Evolutionary conservation across 805 yeast species (phyloP).

Genomic region (Isabelozyma pseudorhagii): DNA sequence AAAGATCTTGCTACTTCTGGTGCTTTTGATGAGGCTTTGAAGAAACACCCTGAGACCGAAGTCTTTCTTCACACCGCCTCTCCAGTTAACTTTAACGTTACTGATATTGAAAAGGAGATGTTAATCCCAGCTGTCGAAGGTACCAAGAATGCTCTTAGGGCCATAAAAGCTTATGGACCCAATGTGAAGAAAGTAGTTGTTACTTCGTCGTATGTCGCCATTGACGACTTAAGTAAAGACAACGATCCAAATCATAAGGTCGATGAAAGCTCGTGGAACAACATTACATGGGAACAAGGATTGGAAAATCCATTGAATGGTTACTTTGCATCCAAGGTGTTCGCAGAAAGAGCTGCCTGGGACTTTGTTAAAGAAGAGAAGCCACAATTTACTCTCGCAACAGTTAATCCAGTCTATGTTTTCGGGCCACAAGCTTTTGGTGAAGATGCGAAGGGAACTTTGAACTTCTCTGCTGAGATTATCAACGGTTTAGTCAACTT

Average conservation of each 20-base stretch:
- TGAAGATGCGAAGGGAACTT: constrained; percentile 20
- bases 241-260: not conserved
- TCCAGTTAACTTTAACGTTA: constrained; percentile 13
- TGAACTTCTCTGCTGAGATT: constrained; percentile 26
- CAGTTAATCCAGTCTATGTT: constrained; percentile 35
- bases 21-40: constrained; percentile 19
- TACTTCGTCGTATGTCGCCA: constrained; percentile 6
- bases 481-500: constrained; percentile 24
- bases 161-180: constrained; percentile 14
- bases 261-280: constrained; percentile 39
- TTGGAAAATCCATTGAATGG: constrained; percentile 15
- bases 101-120: constrained; percentile 13
- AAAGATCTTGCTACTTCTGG: constrained; percentile 10
- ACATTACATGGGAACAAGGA: constrained; percentile 29
- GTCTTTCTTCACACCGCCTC: constrained; percentile 21
- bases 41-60: constrained; percentile 16
- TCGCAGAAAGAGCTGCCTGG: constrained; percentile 33
- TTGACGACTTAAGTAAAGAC: not conserved
- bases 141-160: constrained; percentile 17
- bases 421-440: constrained; percentile 40
- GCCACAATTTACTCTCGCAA: constrained; percentile 27
- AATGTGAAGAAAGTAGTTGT: constrained; percentile 16
- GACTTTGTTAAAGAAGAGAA: constrained; percentile 20
- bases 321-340: constrained; percentile 34
- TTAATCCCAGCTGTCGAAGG: constrained; percentile 22